phyloP scores from a whole-genome alignment of 1,284 basidiomycete genomes.

The Tremellales sp. region DNA sequence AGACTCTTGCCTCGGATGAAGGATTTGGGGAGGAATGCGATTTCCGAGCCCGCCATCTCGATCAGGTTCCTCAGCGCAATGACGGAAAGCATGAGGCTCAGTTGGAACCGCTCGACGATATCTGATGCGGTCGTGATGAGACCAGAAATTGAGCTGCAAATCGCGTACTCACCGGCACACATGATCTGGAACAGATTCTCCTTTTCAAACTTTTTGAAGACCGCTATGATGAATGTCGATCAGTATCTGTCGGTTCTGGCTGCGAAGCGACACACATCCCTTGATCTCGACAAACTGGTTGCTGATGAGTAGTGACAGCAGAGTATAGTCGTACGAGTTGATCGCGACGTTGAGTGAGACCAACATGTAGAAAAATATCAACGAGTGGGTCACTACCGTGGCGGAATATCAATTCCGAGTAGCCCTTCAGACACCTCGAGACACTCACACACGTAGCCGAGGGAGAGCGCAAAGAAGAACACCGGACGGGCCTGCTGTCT shows the following conservation, averaged over 20 bases:
- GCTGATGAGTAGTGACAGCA: slow-evolving; percentile 88
- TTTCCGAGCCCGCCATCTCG: slow-evolving; percentile 85
- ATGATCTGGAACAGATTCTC: slow-evolving; percentile 99
- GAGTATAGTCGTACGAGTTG: slow-evolving; percentile 95
- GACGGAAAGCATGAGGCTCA: slow-evolving; percentile 83
- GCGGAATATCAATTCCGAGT: slow-evolving; percentile 6
- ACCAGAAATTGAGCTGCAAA: background rate
- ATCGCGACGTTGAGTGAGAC: slow-evolving; percentile 95
- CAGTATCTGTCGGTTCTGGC: background rate
- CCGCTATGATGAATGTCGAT: slow-evolving; percentile 48
- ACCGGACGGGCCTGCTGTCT: slow-evolving; percentile 60
- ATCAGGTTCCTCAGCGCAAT: slow-evolving; percentile 94
- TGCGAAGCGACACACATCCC: slow-evolving; percentile 57
- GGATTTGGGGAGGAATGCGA: slow-evolving; percentile 75
- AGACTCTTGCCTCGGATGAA: slow-evolving; percentile 77
- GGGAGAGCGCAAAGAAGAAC: slow-evolving; percentile 78
- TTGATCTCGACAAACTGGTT: slow-evolving; percentile 99
- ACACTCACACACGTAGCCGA: slow-evolving; percentile 73
- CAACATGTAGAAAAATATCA: slow-evolving; percentile 97
- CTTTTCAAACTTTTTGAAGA: slow-evolving; percentile 99
- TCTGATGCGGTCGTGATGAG: slow-evolving; percentile 54
- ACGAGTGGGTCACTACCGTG: slow-evolving; percentile 69
- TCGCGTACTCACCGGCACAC: slow-evolving; percentile 68
- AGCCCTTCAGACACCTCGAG: background rate
- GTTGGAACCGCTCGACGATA: slow-evolving; percentile 95